Conservation (phyloP, 2,329 filamentous ascomycete species). For the Phoma sp. region DNA sequence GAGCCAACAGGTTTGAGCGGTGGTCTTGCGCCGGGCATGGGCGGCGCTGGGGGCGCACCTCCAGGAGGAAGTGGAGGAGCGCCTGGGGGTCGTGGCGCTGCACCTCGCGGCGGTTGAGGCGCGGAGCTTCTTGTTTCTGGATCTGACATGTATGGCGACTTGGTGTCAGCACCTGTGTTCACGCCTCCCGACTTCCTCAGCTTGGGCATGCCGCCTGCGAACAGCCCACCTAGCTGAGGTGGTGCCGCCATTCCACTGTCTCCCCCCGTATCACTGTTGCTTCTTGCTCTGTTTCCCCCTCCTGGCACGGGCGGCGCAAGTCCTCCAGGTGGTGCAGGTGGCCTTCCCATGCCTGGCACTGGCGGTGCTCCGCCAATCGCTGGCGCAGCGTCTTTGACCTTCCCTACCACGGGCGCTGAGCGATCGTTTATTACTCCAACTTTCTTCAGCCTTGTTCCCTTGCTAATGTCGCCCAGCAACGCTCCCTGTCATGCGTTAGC, state of each 20-base stretch:
- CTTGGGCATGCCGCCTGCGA: conserved; percentile 95
- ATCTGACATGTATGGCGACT: conserved; percentile 81
- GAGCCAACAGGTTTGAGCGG: conserved; percentile 70
- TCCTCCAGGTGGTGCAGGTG: conserved; percentile 65
- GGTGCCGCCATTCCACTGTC: conserved; percentile 48
- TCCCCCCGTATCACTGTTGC: conserved; percentile 76
- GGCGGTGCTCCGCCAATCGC: conserved; percentile 80
- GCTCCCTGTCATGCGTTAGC: conserved; percentile 69
- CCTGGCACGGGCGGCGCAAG: conserved; percentile 74
- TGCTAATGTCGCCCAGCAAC: conserved; percentile 84
- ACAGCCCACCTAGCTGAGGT: conserved; percentile 85
- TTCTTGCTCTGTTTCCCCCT: conserved; percentile 66
- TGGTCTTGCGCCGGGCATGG: conserved; percentile 59
- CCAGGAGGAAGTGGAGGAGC: conserved; percentile 47
- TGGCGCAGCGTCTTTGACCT: conserved; percentile 63
- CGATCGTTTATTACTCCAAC: conserved; percentile 85
- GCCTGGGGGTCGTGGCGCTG: conserved; percentile 59
- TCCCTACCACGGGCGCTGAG: conserved; percentile 77
- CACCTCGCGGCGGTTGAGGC: conserved; percentile 61
- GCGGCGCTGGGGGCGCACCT: conserved; percentile 51
- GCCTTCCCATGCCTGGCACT: conserved; percentile 67
- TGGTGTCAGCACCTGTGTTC: conserved; percentile 62
- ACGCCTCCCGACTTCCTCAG: conserved; percentile 82
- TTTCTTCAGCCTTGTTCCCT: conserved; percentile 82
- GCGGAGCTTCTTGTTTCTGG: conserved; percentile 65